Conservation (phyloP, 2,329 filamentous ascomycete species). For the Phoma sp. region DNA sequence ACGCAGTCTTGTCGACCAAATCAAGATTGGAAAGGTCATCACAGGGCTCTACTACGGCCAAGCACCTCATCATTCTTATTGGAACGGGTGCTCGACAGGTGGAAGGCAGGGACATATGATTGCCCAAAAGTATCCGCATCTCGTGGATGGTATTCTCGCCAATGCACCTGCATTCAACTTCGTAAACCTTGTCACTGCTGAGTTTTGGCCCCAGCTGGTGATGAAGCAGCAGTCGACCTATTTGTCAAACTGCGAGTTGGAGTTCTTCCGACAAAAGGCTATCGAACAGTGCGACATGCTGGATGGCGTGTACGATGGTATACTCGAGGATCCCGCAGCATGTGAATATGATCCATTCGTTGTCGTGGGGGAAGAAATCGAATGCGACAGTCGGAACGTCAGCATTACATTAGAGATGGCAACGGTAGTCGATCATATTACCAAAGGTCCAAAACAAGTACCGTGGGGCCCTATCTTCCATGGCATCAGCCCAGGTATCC, state of each 20-base stretch:
- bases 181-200: constrained; percentile 25
- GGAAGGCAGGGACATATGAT: constrained; percentile 45
- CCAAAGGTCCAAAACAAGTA: constrained; percentile 24
- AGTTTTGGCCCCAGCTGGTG: constrained; percentile 35
- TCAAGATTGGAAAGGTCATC: constrained; percentile 43
- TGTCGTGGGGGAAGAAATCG: constrained; percentile 21
- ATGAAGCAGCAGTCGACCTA: constrained; percentile 36
- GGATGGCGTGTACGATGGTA: constrained; percentile 42
- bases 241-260: constrained; percentile 36
- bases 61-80: constrained; percentile 42
- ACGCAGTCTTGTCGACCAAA: constrained; percentile 45
- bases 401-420: constrained; percentile 30
- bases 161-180: constrained; percentile 40
- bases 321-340: constrained; percentile 33
- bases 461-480: constrained; percentile 18
- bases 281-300: constrained; percentile 37
- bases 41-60: constrained; percentile 43
- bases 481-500: constrained; percentile 19
- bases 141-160: constrained; percentile 45
- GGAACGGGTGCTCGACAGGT: constrained; percentile 44
- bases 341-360: constrained; percentile 33
- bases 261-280: constrained; percentile 26
- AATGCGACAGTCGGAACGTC: constrained; percentile 26
- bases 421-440: constrained; percentile 24
- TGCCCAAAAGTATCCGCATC: constrained; percentile 41